Conservation (phyloP, 306 rosid genomes). For the Mucuna pruriens region DNA sequence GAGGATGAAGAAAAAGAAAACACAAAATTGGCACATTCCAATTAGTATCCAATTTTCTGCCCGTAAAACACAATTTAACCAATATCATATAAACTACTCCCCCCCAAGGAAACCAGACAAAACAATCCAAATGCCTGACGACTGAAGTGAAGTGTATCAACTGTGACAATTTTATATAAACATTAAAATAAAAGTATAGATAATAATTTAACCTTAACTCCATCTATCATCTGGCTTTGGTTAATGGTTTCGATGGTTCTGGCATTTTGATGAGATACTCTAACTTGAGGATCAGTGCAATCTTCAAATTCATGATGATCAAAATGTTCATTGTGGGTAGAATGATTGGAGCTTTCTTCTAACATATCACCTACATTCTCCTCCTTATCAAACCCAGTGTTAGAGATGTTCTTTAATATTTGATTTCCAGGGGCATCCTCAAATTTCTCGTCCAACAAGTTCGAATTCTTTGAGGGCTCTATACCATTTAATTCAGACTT, state of each 20-base stretch:
- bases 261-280: slow-evolving; percentile 43
- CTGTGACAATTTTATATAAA: background rate
- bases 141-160: background rate
- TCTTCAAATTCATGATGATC: slow-evolving; percentile 38
- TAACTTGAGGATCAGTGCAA: slow-evolving; percentile 36
- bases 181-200: background rate
- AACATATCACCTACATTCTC: slow-evolving; percentile 37
- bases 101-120: no score
- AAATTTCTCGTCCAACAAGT: slow-evolving; percentile 41
- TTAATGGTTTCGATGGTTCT: slow-evolving; percentile 43
- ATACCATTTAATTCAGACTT: slow-evolving; percentile 40
- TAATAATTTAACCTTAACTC: slow-evolving; percentile 52
- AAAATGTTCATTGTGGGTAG: slow-evolving; percentile 31
- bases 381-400: slow-evolving; percentile 41
- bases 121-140: background rate
- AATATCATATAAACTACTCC: background rate
- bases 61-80: background rate
- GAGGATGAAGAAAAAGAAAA: slow-evolving; percentile 18
- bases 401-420: slow-evolving; percentile 33
- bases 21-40: background rate
- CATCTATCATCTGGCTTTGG: slow-evolving; percentile 48
- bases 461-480: slow-evolving; percentile 33
- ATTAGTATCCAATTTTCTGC: slow-evolving; percentile 12
- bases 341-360: slow-evolving; percentile 46
- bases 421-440: slow-evolving; percentile 43